phyloP scores from a whole-genome alignment of 345 rosid species.

The Euphorbia lathyris region DNA sequence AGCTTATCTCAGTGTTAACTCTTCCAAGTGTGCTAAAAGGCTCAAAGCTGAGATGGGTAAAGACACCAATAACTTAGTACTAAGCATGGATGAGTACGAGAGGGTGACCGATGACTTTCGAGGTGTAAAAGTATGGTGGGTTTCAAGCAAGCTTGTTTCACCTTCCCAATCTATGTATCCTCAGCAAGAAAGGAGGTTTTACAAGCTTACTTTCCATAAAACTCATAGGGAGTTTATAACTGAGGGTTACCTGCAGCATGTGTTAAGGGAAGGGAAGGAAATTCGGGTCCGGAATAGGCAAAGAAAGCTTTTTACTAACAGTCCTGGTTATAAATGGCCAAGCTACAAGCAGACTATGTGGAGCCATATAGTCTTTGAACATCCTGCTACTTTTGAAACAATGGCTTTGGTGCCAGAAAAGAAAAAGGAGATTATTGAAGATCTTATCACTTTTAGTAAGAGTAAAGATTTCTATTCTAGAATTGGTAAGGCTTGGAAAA shows the following conservation, averaged over 20 bases:
- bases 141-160: slow-evolving; percentile 31
- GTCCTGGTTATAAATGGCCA: slow-evolving; percentile 48
- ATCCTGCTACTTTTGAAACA: slow-evolving; percentile 57
- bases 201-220: slow-evolving; percentile 54
- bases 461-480: slow-evolving; percentile 53
- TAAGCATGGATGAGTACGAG: slow-evolving; percentile 53
- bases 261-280: slow-evolving; percentile 51
- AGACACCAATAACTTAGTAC: slow-evolving; percentile 39
- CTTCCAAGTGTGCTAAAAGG: slow-evolving; percentile 39
- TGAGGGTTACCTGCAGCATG: slow-evolving; percentile 46
- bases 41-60: slow-evolving; percentile 51
- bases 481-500: slow-evolving; percentile 55
- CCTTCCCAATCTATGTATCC: slow-evolving; percentile 30
- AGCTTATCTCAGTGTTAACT: slow-evolving; percentile 48
- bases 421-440: slow-evolving; percentile 53
- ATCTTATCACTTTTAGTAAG: slow-evolving; percentile 47
- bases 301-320: slow-evolving; percentile 64
- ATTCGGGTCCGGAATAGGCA: slow-evolving; percentile 42
- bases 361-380: slow-evolving; percentile 56
- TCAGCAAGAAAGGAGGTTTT: slow-evolving; percentile 51
- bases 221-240: slow-evolving; percentile 43
- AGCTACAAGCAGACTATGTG: slow-evolving; percentile 50
- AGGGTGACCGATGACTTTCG: slow-evolving; percentile 44
- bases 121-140: slow-evolving; percentile 52
- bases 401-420: slow-evolving; percentile 52